Conservation (phyloP, 2,329 filamentous ascomycete genomes). For the Fusarium siculi region DNA sequence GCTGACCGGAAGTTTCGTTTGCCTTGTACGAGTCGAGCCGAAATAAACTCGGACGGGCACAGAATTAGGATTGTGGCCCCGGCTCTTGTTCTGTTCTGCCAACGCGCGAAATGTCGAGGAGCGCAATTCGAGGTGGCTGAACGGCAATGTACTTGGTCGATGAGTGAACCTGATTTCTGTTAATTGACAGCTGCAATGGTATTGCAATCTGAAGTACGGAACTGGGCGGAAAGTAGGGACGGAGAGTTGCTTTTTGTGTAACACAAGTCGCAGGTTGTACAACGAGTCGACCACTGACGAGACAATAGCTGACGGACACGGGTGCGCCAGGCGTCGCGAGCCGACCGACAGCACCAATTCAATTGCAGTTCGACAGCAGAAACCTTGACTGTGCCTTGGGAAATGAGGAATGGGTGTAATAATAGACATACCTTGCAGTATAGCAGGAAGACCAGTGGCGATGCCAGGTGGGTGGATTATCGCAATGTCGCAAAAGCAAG, state of each 20-base stretch:
- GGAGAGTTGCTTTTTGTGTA: slow-evolving; percentile 41
- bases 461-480: slow-evolving; percentile 21
- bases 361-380: slow-evolving; percentile 22
- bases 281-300: slow-evolving; percentile 25
- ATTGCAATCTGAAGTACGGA: slow-evolving; percentile 22
- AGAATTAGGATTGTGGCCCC: slow-evolving; percentile 28
- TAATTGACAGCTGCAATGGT: slow-evolving; percentile 34
- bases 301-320: slow-evolving; percentile 31
- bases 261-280: slow-evolving; percentile 37
- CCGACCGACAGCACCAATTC: slow-evolving; percentile 37
- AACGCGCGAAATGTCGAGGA: slow-evolving; percentile 22
- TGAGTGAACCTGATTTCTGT: slow-evolving; percentile 39
- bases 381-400: slow-evolving; percentile 5
- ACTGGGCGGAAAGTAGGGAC: slow-evolving; percentile 33
- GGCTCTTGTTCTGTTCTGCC: slow-evolving; percentile 19
- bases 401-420: slow-evolving; percentile 29
- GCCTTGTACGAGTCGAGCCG: slow-evolving; percentile 35
- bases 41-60: slow-evolving; percentile 28
- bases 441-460: slow-evolving; percentile 23
- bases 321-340: slow-evolving; percentile 36
- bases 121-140: slow-evolving; percentile 32
- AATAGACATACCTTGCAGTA: slow-evolving; percentile 34
- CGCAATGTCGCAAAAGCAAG: slow-evolving; percentile 33
- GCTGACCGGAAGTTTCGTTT: slow-evolving; percentile 29
- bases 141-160: slow-evolving; percentile 14